phyloP scores from a whole-genome alignment of 495 filamentous ascomycete genomes.

The Penicillium robsamsonii region DNA sequence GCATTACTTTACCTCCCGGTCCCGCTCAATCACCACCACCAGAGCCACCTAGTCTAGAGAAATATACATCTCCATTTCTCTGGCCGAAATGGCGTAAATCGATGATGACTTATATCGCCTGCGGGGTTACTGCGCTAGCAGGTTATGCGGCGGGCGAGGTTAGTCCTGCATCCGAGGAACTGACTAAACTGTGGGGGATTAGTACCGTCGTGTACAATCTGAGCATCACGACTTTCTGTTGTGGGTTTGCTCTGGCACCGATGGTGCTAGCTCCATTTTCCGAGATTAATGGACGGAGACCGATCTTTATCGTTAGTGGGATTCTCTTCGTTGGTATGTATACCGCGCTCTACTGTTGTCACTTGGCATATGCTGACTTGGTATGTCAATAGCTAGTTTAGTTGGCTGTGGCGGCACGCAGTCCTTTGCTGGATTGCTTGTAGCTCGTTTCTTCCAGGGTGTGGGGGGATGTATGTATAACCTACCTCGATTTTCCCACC shows the following conservation, averaged over 20 bases:
- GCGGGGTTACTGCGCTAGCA: conserved; percentile 70
- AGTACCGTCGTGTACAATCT: conserved; percentile 63
- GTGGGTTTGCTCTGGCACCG: conserved; percentile 80
- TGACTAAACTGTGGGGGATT: conserved; percentile 62
- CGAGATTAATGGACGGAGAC: conserved; percentile 80
- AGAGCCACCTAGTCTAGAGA: conserved; percentile 60
- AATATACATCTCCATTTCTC: conserved; percentile 67
- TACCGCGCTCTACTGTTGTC: background rate
- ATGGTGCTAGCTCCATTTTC: conserved; percentile 91
- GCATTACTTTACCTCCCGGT: conserved; percentile 33
- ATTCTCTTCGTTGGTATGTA: conserved; percentile 57
- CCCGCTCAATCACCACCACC: conserved; percentile 45
- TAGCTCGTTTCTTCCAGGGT: conserved; percentile 75
- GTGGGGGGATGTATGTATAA: conserved; percentile 57
- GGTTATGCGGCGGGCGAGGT: conserved; percentile 84
- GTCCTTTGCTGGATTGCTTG: conserved; percentile 68
- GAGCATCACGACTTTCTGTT: conserved; percentile 81
- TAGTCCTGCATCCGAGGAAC: conserved; percentile 60
- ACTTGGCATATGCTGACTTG: conserved; percentile 6
- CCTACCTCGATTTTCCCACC: background rate
- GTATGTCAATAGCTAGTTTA: conserved; percentile 53
- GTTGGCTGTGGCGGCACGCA: conserved; percentile 74
- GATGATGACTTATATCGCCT: conserved; percentile 71
- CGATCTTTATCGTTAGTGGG: conserved; percentile 75
- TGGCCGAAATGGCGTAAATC: conserved; percentile 71